Evolutionary conservation across 495 filamentous ascomycete genomes (phyloP).

Genomic region (Friedmanniomyces endolithicus): DNA sequence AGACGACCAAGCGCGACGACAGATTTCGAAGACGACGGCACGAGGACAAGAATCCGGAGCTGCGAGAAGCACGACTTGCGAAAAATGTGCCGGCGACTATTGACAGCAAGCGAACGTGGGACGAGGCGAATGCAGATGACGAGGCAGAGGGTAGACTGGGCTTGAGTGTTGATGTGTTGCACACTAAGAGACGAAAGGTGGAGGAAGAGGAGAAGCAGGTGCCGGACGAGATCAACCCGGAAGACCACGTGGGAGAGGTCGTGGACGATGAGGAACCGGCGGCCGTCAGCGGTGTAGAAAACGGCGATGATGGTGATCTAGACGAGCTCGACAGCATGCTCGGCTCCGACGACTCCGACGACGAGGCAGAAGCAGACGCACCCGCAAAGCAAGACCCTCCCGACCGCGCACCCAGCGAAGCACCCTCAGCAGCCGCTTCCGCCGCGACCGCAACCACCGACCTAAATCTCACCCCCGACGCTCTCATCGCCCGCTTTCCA

Average conservation of each 20-base stretch:
- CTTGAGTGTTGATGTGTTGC: constrained; percentile 63
- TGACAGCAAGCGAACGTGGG: constrained; percentile 86
- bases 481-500: constrained; percentile 47
- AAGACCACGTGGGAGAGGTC: constrained; percentile 32
- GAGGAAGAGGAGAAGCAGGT: constrained; percentile 10
- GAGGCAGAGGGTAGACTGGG: constrained; percentile 41
- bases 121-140: constrained; percentile 69
- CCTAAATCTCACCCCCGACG: constrained; percentile 32
- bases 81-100: constrained; percentile 73
- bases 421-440: constrained; percentile 11
- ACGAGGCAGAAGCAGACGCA: constrained; percentile 28
- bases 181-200: constrained; percentile 54
- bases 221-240: constrained; percentile 18
- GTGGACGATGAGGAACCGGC: constrained; percentile 37
- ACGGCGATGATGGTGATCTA: constrained; percentile 37
- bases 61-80: constrained; percentile 56
- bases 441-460: constrained; percentile 23
- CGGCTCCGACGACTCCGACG: constrained; percentile 37
- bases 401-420: constrained; percentile 14
- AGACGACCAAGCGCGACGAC: constrained; percentile 58
- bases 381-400: constrained; percentile 8
- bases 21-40: constrained; percentile 68
- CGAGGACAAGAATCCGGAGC: constrained; percentile 69
- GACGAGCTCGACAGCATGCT: constrained; percentile 69
- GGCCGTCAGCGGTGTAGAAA: constrained; percentile 1